Percentiles rank a stretch among this genome's conserved stretches.
These are phyloP conservation scores for Plasmodium gallinaceum DNA, from an alignment of 169 alveolate genomes.

Conservation along the genomic window DNA sequence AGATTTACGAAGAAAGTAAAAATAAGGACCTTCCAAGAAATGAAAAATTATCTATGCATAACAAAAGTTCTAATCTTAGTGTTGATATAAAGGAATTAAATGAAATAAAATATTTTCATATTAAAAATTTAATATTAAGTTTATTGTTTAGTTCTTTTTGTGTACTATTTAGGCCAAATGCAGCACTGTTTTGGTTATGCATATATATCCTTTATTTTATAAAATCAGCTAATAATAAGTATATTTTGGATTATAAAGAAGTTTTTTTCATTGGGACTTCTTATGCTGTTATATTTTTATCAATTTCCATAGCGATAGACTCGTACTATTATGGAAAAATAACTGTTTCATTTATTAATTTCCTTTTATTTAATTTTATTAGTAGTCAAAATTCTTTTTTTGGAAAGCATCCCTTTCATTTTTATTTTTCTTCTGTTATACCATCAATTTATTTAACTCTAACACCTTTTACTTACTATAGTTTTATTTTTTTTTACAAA, in stretches of 20 bases:
- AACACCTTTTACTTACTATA: constrained; percentile 31
- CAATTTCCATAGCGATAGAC: constrained; percentile 20
- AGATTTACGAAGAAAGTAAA: too few species aligned
- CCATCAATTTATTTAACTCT: constrained; percentile 41
- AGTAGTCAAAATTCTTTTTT: constrained; percentile 42
- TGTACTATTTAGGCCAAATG: constrained; percentile 76
- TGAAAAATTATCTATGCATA: too few species aligned
- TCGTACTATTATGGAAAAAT: constrained; percentile 51
- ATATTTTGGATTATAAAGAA: constrained; percentile 16
- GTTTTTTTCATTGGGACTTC: constrained; percentile 6
- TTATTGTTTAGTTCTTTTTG: constrained; percentile 73
- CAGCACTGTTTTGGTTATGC: constrained; percentile 75
- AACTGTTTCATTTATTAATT: constrained; percentile 26
- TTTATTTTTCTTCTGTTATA: constrained; percentile 31
- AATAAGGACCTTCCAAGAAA: too few species aligned
- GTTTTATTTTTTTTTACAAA: not conserved
- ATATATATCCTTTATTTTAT: constrained; percentile 63
- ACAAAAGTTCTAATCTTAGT: too few species aligned
- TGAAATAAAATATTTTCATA: not conserved
- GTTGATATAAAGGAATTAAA: too few species aligned
- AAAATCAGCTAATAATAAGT: not conserved
- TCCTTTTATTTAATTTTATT: constrained; percentile 47
- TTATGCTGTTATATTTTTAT: constrained; percentile 23
- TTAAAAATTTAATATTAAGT: constrained; percentile 50
- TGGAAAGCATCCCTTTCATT: constrained; percentile 35